Evolutionary conservation across 2,329 filamentous ascomycete species (phyloP).

Genomic region (Basipetospora chlamydospora): DNA sequence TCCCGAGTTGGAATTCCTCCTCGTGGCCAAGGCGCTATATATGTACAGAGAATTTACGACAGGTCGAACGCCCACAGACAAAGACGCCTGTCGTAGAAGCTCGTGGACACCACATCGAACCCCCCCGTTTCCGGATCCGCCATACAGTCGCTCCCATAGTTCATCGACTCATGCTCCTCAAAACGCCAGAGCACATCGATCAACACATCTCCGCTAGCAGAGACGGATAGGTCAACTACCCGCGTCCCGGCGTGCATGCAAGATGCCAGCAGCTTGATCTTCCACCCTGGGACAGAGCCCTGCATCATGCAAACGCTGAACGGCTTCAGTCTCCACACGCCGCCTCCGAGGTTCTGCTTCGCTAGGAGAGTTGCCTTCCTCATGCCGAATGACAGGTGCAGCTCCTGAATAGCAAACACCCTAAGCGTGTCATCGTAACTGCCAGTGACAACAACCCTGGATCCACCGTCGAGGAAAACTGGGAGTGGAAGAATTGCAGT

Average conservation of each 20-base stretch:
- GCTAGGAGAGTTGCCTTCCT: constrained; percentile 38
- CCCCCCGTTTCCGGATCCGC: constrained; percentile 14
- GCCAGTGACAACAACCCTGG: constrained; percentile 59
- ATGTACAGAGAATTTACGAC: no score
- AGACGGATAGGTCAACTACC: constrained; percentile 35
- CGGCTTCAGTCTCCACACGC: constrained; percentile 75
- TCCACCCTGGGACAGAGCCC: neutral
- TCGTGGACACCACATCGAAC: constrained; percentile 47
- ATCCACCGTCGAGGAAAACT: constrained; percentile 22
- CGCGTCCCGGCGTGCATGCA: constrained; percentile 86
- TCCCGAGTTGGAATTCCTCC: no score
- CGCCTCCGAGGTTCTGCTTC: constrained; percentile 55
- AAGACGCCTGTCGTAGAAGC: constrained; percentile 60
- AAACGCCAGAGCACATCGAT: constrained; percentile 58
- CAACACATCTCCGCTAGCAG: constrained; percentile 15
- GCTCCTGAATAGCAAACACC: constrained; percentile 39
- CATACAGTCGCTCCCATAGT: constrained; percentile 70
- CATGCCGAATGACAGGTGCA: constrained; percentile 23
- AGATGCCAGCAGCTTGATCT: constrained; percentile 52
- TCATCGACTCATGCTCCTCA: constrained; percentile 85
- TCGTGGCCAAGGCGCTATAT: no score
- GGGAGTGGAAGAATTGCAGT: constrained; percentile 68
- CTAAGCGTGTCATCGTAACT: constrained; percentile 82
- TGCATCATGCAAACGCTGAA: constrained; percentile 20
- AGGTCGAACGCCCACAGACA: constrained; percentile 42